phyloP scores from a whole-genome alignment of 345 rosid species.

The Corchorus capsularis region DNA sequence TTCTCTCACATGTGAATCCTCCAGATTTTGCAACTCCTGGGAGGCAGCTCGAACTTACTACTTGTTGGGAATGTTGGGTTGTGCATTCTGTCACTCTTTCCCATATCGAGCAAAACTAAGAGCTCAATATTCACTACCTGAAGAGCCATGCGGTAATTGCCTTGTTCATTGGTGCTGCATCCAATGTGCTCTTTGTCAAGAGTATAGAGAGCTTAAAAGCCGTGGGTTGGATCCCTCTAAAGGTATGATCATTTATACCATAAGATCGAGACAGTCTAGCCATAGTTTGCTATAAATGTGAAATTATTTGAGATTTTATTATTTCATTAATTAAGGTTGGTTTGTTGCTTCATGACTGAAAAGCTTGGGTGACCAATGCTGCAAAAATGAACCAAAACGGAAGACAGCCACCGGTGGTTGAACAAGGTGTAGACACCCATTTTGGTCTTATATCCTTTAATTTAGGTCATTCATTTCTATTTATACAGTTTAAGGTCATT shows the following conservation, averaged over 20 bases:
- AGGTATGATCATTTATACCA: neutral
- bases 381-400: neutral
- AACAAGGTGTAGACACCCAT: too few relatives aligned
- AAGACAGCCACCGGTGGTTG: neutral
- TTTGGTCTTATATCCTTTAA: too few relatives aligned
- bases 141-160: neutral
- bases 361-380: slow-evolving; percentile 9
- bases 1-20: too few relatives aligned
- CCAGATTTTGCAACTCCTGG: neutral
- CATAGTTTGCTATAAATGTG: too few relatives aligned
- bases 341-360: neutral
- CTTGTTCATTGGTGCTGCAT: slow-evolving; percentile 7
- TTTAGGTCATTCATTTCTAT: too few relatives aligned
- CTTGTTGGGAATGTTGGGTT: neutral
- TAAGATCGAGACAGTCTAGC: neutral
- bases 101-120: slow-evolving; percentile 9
- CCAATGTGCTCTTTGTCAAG: slow-evolving; percentile 15
- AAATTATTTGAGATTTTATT: neutral
- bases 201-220: slow-evolving; percentile 6
- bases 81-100: neutral
- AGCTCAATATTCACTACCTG: neutral
- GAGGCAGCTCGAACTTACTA: slow-evolving; percentile 4
- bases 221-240: neutral
- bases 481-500: too few relatives aligned
- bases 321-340: neutral